Evolutionary conservation across 2,329 filamentous ascomycete species (phyloP).

Genomic region (Sporothrix curviconia): DNA sequence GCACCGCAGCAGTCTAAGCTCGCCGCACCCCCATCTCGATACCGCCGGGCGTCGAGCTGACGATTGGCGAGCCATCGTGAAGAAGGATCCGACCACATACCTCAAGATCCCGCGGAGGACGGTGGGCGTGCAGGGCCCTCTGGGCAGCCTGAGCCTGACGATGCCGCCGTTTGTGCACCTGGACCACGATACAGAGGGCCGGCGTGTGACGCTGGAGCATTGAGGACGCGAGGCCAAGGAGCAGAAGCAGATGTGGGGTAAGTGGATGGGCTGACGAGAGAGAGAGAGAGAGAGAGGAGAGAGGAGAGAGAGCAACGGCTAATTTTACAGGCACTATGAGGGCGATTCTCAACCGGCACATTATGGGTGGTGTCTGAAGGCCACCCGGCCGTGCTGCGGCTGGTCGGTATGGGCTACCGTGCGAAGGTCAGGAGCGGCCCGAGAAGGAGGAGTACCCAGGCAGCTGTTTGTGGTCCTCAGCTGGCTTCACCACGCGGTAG

Average conservation of each 20-base stretch:
- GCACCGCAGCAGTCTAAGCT: slow-evolving; percentile 68
- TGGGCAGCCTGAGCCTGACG: slow-evolving; percentile 70
- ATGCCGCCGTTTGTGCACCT: slow-evolving; percentile 76
- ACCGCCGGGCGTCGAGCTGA: slow-evolving; percentile 75
- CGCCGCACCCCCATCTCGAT: slow-evolving; percentile 70
- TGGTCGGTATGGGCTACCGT: slow-evolving; percentile 93
- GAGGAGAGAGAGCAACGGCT: neutral
- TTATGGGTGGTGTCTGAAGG: slow-evolving; percentile 94
- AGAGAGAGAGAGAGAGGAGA: neutral
- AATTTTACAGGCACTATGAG: slow-evolving; percentile 67
- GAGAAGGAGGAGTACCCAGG: slow-evolving; percentile 68
- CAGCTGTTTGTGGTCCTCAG: slow-evolving; percentile 86
- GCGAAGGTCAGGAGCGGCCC: slow-evolving; percentile 72
- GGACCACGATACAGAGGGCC: slow-evolving; percentile 55
- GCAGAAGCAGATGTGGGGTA: slow-evolving; percentile 96
- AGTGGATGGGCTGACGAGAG: slow-evolving; percentile 5
- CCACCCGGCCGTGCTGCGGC: slow-evolving; percentile 83
- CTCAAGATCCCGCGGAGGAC: slow-evolving; percentile 57
- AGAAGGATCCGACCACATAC: slow-evolving; percentile 52
- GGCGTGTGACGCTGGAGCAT: slow-evolving; percentile 63
- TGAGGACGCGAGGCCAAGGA: slow-evolving; percentile 60
- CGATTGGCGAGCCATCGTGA: slow-evolving; percentile 56
- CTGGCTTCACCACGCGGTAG: slow-evolving; percentile 92
- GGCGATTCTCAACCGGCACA: slow-evolving; percentile 82
- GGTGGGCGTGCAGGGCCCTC: slow-evolving; percentile 71